Evolutionary conservation across 306 rosid genomes (phyloP).

Genomic region (Begonia loranthoides): DNA sequence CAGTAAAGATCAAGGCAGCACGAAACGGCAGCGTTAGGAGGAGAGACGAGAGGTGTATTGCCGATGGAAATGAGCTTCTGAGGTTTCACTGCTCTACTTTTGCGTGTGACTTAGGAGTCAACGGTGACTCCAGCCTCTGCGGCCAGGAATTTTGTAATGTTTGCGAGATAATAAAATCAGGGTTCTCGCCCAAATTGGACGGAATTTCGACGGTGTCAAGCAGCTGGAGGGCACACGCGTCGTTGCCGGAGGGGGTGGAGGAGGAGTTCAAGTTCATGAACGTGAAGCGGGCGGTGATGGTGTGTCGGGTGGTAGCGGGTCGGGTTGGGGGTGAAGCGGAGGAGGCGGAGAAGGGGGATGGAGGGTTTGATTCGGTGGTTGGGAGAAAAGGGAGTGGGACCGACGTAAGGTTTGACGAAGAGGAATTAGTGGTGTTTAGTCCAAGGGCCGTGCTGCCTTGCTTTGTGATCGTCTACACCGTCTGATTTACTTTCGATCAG

Average conservation of each 20-base stretch:
- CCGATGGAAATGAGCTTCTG: slow-evolving; percentile 91
- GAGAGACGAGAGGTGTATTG: slow-evolving; percentile 71
- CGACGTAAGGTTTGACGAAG: slow-evolving; percentile 52
- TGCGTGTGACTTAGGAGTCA: slow-evolving; percentile 56
- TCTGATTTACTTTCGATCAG: slow-evolving; percentile 16
- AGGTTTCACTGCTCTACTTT: slow-evolving; percentile 87
- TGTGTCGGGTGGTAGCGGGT: slow-evolving; percentile 86
- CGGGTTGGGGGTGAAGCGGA: slow-evolving; percentile 59
- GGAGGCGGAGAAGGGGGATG: slow-evolving; percentile 45
- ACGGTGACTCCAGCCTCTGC: slow-evolving; percentile 62
- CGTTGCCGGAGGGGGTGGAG: slow-evolving; percentile 73
- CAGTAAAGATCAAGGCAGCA: slow-evolving; percentile 54
- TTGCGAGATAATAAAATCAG: slow-evolving; percentile 74
- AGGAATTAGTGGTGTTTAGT: slow-evolving; percentile 77
- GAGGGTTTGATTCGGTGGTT: slow-evolving; percentile 64
- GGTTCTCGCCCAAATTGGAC: slow-evolving; percentile 77
- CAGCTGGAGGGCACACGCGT: slow-evolving; percentile 79
- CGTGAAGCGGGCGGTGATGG: slow-evolving; percentile 81
- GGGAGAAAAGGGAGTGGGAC: slow-evolving; percentile 48
- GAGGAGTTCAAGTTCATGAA: slow-evolving; percentile 73
- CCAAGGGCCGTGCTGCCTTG: slow-evolving; percentile 99
- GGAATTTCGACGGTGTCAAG: slow-evolving; percentile 82
- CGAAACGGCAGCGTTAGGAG: slow-evolving; percentile 24
- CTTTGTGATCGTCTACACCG: slow-evolving; percentile 77
- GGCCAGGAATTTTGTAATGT: slow-evolving; percentile 64